Conservation (phyloP, 2,329 filamentous ascomycete species). For the Botrytis porri region DNA sequence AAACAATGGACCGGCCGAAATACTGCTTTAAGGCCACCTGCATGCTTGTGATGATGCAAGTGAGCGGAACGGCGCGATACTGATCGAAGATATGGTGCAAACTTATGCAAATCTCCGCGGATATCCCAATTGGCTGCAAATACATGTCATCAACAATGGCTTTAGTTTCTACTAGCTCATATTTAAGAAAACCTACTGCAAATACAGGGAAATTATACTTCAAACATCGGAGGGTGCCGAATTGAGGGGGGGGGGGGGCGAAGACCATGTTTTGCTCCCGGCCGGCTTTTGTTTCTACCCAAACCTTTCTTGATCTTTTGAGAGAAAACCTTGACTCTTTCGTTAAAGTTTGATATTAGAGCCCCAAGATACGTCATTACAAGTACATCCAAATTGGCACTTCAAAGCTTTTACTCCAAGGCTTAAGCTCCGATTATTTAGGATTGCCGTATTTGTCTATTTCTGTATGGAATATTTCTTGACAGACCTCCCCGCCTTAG, state of each 20-base stretch:
- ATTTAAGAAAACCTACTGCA: too few species aligned
- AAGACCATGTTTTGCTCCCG: background rate
- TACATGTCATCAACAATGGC: background rate
- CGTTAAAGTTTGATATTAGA: background rate
- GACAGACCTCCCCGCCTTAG: background rate
- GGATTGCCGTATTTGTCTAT: background rate
- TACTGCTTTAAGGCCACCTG: background rate
- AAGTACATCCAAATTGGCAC: background rate
- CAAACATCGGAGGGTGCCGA: background rate
- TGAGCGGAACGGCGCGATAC: background rate
- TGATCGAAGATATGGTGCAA: background rate
- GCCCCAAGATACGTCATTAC: background rate
- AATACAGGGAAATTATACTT: background rate
- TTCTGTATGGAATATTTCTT: background rate
- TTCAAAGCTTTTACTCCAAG: too few species aligned
- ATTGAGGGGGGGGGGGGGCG: background rate
- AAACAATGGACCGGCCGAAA: slow-evolving; percentile 3
- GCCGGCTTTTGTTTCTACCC: background rate
- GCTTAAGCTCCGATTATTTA: background rate
- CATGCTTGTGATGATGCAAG: slow-evolving; percentile 4
- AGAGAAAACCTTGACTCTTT: background rate
- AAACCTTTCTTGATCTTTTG: background rate
- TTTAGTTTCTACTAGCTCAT: background rate
- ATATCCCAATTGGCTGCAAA: background rate
- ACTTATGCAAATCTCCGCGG: background rate